phyloP scores from a whole-genome alignment of 1,284 basidiomycete genomes.

The Marasmius tenuissimus region DNA sequence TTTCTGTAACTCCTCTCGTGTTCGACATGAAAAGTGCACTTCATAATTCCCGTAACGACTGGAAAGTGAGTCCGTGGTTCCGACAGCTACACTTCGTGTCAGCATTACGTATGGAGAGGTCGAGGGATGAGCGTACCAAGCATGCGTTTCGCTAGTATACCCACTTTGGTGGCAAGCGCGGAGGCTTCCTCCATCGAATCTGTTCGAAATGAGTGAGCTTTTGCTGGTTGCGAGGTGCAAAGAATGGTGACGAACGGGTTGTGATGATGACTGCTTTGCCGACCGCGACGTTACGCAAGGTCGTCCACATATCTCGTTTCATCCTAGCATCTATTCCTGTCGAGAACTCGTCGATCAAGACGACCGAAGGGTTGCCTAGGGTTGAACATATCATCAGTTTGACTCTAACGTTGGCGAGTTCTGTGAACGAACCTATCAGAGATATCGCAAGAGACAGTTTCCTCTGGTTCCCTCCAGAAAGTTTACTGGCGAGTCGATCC shows the following conservation, averaged over 20 bases:
- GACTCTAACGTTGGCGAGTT: not conserved
- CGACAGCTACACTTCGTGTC: conserved; percentile 46
- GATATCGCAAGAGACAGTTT: conserved; percentile 80
- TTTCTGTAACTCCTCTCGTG: conserved; percentile 53
- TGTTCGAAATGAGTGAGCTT: conserved; percentile 18
- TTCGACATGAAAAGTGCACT: conserved; percentile 72
- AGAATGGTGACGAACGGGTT: conserved; percentile 49
- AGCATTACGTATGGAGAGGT: not conserved
- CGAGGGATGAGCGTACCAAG: conserved; percentile 47
- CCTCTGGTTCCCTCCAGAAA: conserved; percentile 81
- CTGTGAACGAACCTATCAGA: conserved; percentile 59
- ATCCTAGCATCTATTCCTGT: conserved; percentile 83
- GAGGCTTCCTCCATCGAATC: conserved; percentile 87
- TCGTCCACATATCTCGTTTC: conserved; percentile 82
- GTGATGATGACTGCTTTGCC: conserved; percentile 71
- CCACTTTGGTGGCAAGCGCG: conserved; percentile 71
- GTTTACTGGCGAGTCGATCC: conserved; percentile 67
- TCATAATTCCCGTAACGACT: conserved; percentile 74
- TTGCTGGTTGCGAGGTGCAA: not conserved
- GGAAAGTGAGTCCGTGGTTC: conserved; percentile 64
- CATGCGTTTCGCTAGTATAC: conserved; percentile 68
- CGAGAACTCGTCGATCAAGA: conserved; percentile 83
- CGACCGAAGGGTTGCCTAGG: conserved; percentile 70
- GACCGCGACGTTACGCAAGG: conserved; percentile 60
- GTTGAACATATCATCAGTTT: conserved; percentile 1